phyloP scores from a whole-genome alignment of 1,284 basidiomycete species.

The Jaminaea rosea region DNA sequence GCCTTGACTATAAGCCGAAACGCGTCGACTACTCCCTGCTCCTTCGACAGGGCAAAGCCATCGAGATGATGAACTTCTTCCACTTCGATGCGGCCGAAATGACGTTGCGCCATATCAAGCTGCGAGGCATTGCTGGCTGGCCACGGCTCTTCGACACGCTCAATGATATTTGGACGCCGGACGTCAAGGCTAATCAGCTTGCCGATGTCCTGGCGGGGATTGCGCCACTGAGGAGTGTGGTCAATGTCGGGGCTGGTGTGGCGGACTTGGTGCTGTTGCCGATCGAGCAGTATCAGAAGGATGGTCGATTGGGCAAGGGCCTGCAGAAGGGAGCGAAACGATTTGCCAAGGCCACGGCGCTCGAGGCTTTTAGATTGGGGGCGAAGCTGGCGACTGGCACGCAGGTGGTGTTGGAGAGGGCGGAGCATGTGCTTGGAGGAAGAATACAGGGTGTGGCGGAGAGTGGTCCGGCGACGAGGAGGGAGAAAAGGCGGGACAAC shows the following conservation, averaged over 20 bases:
- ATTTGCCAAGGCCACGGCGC: slow-evolving; percentile 84
- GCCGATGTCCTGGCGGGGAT: slow-evolving; percentile 96
- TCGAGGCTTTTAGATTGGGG: slow-evolving; percentile 91
- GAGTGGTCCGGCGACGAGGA: slow-evolving; percentile 12
- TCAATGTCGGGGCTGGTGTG: slow-evolving; percentile 91
- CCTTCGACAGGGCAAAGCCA: slow-evolving; percentile 72
- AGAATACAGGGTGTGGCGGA: slow-evolving; percentile 51
- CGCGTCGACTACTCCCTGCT: slow-evolving; percentile 83
- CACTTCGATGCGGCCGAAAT: slow-evolving; percentile 98
- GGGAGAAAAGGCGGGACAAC: slow-evolving; percentile 11
- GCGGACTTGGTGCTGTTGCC: slow-evolving; percentile 90
- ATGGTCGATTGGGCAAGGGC: slow-evolving; percentile 81
- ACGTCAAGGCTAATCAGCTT: slow-evolving; percentile 95
- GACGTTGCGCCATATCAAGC: slow-evolving; percentile 83
- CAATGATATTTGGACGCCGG: slow-evolving; percentile 97
- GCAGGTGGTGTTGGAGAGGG: slow-evolving; percentile 89
- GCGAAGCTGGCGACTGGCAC: slow-evolving; percentile 90
- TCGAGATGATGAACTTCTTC: slow-evolving; percentile 99
- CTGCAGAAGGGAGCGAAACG: slow-evolving; percentile 86
- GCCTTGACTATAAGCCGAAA: slow-evolving; percentile 96
- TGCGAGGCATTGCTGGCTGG: slow-evolving; percentile 84
- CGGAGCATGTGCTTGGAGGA: slow-evolving; percentile 81
- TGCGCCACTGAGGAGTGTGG: slow-evolving; percentile 74
- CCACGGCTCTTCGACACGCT: slow-evolving; percentile 75
- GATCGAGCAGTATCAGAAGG: slow-evolving; percentile 93